These are phyloP conservation scores for Lophiotrema nucula DNA, from an alignment of 495 filamentous ascomycete species.

Conservation along the genomic window DNA sequence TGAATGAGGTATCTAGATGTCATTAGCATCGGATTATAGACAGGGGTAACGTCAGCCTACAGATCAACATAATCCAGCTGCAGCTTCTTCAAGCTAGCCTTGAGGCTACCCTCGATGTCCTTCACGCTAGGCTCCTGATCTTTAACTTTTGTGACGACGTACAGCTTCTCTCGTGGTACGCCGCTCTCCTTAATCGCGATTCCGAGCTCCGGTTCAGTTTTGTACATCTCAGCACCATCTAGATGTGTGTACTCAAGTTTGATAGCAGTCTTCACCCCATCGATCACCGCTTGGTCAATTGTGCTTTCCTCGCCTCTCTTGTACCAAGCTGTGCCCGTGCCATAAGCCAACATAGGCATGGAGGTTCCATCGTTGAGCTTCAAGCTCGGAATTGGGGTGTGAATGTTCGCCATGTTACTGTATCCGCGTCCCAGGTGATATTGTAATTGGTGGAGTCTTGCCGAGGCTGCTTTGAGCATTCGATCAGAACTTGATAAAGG, in stretches of 20 bases:
- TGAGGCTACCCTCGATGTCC: slow-evolving; percentile 65
- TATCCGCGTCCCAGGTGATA: too few relatives aligned
- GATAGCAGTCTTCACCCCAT: slow-evolving; percentile 65
- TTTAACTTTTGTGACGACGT: slow-evolving; percentile 72
- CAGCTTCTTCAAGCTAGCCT: slow-evolving; percentile 69
- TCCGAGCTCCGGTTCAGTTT: slow-evolving; percentile 76
- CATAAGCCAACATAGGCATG: slow-evolving; percentile 75
- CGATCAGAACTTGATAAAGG: too few relatives aligned
- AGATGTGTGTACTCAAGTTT: slow-evolving; percentile 71
- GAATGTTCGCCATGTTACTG: slow-evolving; percentile 43
- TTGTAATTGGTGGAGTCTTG: too few relatives aligned
- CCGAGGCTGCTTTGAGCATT: too few relatives aligned
- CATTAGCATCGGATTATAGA: slow-evolving; percentile 1
- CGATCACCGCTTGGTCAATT: slow-evolving; percentile 55
- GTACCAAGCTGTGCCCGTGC: slow-evolving; percentile 64
- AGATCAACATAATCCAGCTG: slow-evolving; percentile 79
- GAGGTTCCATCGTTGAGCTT: slow-evolving; percentile 71
- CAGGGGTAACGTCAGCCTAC: slow-evolving; percentile 37
- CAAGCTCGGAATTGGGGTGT: slow-evolving; percentile 47
- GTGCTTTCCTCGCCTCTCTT: slow-evolving; percentile 45
- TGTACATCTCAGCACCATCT: slow-evolving; percentile 81
- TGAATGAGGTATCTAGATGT: slow-evolving; percentile 70
- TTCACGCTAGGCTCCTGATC: slow-evolving; percentile 49
- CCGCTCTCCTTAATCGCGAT: slow-evolving; percentile 67
- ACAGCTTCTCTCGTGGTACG: slow-evolving; percentile 66